Conservation (phyloP, 73 alveolate species). For the Paraurostyla sp. region DNA sequence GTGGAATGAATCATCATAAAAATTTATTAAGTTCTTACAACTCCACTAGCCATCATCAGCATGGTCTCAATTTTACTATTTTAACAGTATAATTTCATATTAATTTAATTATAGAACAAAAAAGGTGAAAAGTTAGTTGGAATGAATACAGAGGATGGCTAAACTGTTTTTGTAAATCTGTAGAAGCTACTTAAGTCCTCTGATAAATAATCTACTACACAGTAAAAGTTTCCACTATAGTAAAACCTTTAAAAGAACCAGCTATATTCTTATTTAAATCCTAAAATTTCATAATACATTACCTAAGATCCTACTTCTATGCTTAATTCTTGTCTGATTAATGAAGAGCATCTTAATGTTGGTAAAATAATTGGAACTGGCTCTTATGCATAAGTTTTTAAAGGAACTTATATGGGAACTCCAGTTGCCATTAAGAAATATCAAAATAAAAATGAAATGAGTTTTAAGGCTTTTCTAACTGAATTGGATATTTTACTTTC, state of each 20-base stretch:
- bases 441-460: constrained; percentile 5
- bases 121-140: constrained; percentile 57
- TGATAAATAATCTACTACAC: background rate
- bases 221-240: background rate
- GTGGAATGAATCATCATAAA: background rate
- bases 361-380: constrained; percentile 69
- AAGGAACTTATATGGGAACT: constrained; percentile 30
- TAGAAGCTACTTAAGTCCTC: too few species aligned
- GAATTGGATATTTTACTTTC: constrained; percentile 56
- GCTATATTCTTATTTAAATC: background rate
- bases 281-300: background rate
- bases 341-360: background rate
- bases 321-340: background rate
- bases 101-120: constrained; percentile 16
- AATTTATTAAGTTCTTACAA: background rate
- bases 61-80: constrained; percentile 34
- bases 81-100: background rate
- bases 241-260: background rate
- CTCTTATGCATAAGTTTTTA: constrained; percentile 64
- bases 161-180: constrained; percentile 50
- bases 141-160: constrained; percentile 47
- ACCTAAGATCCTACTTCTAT: constrained; percentile 30
- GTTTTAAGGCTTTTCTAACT: constrained; percentile 55
- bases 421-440: constrained; percentile 68
- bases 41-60: too few species aligned